A percentile compares a stretch with the other conserved stretches of the same genome.
Conservation (phyloP, 1,284 basidiomycete genomes). For the Cutaneotrichosporon cavernicola region DNA sequence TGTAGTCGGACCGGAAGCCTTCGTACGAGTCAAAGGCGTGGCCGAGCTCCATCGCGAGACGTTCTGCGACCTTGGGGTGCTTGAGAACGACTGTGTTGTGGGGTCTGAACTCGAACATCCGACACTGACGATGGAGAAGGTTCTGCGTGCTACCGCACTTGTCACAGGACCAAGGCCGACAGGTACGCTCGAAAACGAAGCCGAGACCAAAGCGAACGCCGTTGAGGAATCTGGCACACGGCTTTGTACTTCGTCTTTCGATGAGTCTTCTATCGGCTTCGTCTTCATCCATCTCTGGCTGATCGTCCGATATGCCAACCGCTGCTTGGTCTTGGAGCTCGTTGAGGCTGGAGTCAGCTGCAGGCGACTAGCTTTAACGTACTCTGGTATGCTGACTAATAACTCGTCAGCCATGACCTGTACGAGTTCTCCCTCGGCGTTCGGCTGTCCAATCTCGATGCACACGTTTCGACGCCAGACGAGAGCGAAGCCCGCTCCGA, state of each 20-base stretch:
- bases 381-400: slow-evolving; percentile 81
- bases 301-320: slow-evolving; percentile 42
- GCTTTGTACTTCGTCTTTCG: slow-evolving; percentile 48
- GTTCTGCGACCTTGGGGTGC: slow-evolving; percentile 56
- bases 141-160: slow-evolving; percentile 56
- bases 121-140: slow-evolving; percentile 73
- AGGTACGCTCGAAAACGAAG: slow-evolving; percentile 79
- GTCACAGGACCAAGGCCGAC: slow-evolving; percentile 66
- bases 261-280: slow-evolving; percentile 15
- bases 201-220: slow-evolving; percentile 92
- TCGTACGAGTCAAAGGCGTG: slow-evolving; percentile 73
- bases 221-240: slow-evolving; percentile 79
- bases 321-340: slow-evolving; percentile 56
- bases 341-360: slow-evolving; percentile 44
- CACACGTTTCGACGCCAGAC: slow-evolving; percentile 78
- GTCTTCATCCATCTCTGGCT: slow-evolving; percentile 8
- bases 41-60: slow-evolving; percentile 37
- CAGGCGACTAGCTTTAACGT: slow-evolving; percentile 33
- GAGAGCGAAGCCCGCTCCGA: slow-evolving; percentile 84
- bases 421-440: slow-evolving; percentile 73
- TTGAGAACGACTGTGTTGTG: slow-evolving; percentile 76
- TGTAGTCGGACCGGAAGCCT: slow-evolving; percentile 89
- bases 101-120: slow-evolving; percentile 75
- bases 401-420: slow-evolving; percentile 81
- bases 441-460: slow-evolving; percentile 70